A percentile compares a stretch with the other conserved stretches of the same genome.
These are phyloP conservation scores for Elsinoe arachidis DNA, from an alignment of 2,329 filamentous ascomycete species.

Conservation along the genomic window DNA sequence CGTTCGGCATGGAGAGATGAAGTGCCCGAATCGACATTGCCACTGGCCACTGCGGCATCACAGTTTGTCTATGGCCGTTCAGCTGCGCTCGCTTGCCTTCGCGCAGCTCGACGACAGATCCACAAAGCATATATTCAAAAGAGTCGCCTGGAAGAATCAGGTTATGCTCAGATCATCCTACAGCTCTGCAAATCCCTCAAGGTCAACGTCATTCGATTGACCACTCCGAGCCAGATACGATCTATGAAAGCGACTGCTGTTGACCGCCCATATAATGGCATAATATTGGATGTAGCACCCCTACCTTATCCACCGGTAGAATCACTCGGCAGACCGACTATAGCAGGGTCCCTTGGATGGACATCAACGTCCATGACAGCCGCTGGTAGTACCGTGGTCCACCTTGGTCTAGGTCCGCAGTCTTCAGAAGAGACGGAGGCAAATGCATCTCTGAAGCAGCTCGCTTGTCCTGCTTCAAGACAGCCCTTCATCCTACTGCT, in stretches of 20 bases:
- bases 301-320: conserved; percentile 50
- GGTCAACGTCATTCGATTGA: neutral
- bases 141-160: neutral
- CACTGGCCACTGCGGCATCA: conserved; percentile 76
- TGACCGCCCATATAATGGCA: conserved; percentile 81
- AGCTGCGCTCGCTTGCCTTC: conserved; percentile 71
- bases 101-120: conserved; percentile 58
- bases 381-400: conserved; percentile 41
- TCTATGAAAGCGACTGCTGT: conserved; percentile 71
- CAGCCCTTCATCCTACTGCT: conserved; percentile 66
- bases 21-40: conserved; percentile 33
- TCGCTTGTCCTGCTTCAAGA: conserved; percentile 38
- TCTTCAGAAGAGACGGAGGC: conserved; percentile 63
- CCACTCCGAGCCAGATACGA: conserved; percentile 26
- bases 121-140: conserved; percentile 70
- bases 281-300: conserved; percentile 77
- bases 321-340: conserved; percentile 21
- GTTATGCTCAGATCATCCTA: neutral
- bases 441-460: conserved; percentile 52
- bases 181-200: neutral
- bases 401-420: conserved; percentile 47
- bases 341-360: neutral
- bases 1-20: neutral
- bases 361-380: conserved; percentile 19
- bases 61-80: conserved; percentile 85